Percentiles rank a stretch among this genome's conserved stretches.
These are phyloP conservation scores for Sechiopsis laciniata DNA, from an alignment of 306 rosid genomes.

Conservation along the genomic window DNA sequence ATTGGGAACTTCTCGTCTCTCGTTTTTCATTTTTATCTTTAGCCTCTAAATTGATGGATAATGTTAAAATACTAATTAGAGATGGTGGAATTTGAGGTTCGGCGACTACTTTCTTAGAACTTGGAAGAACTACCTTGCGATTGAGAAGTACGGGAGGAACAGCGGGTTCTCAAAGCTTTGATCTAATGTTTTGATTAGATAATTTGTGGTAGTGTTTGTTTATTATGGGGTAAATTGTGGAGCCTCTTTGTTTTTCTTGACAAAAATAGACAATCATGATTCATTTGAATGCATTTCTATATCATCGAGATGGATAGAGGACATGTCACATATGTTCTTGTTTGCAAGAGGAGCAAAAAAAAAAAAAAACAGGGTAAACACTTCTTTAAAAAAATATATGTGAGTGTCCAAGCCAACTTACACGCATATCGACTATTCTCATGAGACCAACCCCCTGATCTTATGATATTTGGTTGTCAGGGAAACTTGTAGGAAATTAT, in stretches of 20 bases:
- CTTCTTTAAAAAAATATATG: too few species aligned
- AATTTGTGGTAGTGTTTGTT: not conserved
- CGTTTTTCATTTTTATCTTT: not conserved
- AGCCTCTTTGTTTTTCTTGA: not conserved
- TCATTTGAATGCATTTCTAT: not conserved
- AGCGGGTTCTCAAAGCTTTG: not conserved
- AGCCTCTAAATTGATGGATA: not conserved
- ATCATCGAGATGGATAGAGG: not conserved
- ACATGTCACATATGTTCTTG: not conserved
- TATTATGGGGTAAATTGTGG: not conserved
- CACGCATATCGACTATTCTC: too few species aligned
- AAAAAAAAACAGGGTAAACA: not conserved
- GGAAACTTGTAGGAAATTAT: too few species aligned
- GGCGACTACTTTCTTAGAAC: not conserved
- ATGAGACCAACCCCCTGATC: too few species aligned
- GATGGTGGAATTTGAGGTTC: not conserved
- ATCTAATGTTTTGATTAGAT: not conserved
- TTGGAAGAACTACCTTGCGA: not conserved
- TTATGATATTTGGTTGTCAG: too few species aligned
- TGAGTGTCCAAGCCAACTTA: too few species aligned
- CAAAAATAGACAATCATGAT: not conserved
- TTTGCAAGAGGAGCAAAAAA: not conserved
- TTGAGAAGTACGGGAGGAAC: not conserved
- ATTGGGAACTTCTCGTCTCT: too few species aligned
- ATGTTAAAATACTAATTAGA: not conserved